These are phyloP conservation scores for Fonsecaea multimorphosa DNA, from an alignment of 2,329 filamentous ascomycete genomes.

Conservation along the genomic window DNA sequence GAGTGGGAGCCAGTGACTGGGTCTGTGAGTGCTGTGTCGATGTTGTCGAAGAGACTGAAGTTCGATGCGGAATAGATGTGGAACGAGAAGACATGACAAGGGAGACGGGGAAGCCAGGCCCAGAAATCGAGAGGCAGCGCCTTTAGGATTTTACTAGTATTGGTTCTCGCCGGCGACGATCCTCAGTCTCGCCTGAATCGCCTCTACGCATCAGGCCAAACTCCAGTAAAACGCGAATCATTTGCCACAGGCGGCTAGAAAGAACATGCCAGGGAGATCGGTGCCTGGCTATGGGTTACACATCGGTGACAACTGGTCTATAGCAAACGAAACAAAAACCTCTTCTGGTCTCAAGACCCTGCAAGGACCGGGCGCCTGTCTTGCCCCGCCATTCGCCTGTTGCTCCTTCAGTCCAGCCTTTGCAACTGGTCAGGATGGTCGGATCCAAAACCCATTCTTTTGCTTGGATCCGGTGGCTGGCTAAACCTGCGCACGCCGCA, in stretches of 20 bases:
- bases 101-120: conserved; percentile 21
- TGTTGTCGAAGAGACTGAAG: conserved; percentile 34
- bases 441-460: too few relatives aligned
- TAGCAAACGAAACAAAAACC: conserved; percentile 6
- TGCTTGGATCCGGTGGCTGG: conserved; percentile 1
- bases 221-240: conserved; percentile 27
- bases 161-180: conserved; percentile 21
- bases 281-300: conserved; percentile 7
- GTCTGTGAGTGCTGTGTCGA: conserved; percentile 31
- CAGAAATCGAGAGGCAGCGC: conserved; percentile 16
- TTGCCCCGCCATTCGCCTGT: conserved; percentile 17
- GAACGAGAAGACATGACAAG: conserved; percentile 37
- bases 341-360: conserved; percentile 1
- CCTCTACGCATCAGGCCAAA: conserved; percentile 25
- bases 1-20: conserved; percentile 19
- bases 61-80: conserved; percentile 35
- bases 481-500: neutral
- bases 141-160: conserved; percentile 18
- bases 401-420: neutral
- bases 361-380: conserved; percentile 10
- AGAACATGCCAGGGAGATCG: conserved; percentile 16
- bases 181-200: conserved; percentile 20
- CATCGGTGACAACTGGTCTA: neutral
- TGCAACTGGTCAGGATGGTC: conserved; percentile 2
- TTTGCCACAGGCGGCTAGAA: conserved; percentile 32